A percentile compares a stretch with the other conserved stretches of the same genome.
phyloP scores from a whole-genome alignment of 257 asterid species.

The Solanum bulbocastanum region DNA sequence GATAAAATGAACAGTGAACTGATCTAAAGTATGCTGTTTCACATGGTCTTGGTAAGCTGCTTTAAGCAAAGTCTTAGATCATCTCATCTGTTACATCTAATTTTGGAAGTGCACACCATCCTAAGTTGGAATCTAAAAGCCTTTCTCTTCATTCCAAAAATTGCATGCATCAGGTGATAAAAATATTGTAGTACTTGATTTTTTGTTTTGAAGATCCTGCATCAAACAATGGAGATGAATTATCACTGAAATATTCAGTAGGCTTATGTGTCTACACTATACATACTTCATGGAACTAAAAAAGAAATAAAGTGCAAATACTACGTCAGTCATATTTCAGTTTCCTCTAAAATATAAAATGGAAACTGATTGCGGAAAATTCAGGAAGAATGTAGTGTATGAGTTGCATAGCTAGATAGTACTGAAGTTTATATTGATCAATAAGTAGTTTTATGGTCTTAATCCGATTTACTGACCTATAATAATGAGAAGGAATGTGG shows the following conservation, averaged over 20 bases:
- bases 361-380: background rate
- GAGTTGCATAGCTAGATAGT: background rate
- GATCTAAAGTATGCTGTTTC: background rate
- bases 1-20: background rate
- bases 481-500: background rate
- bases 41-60: background rate
- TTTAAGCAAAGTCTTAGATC: background rate
- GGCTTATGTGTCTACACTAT: background rate
- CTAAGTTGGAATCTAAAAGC: background rate
- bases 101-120: background rate
- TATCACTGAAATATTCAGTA: background rate
- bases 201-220: background rate
- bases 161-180: background rate
- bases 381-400: background rate
- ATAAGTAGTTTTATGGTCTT: background rate
- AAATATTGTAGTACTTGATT: background rate
- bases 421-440: background rate
- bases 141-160: background rate
- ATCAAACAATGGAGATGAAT: background rate
- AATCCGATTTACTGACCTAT: background rate
- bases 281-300: background rate
- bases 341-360: background rate
- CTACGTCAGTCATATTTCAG: background rate
- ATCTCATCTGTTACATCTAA: background rate
- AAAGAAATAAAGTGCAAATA: background rate